Evolutionary conservation across 2,329 filamentous ascomycete species (phyloP).

Genomic region (Colletotrichum sojae): DNA sequence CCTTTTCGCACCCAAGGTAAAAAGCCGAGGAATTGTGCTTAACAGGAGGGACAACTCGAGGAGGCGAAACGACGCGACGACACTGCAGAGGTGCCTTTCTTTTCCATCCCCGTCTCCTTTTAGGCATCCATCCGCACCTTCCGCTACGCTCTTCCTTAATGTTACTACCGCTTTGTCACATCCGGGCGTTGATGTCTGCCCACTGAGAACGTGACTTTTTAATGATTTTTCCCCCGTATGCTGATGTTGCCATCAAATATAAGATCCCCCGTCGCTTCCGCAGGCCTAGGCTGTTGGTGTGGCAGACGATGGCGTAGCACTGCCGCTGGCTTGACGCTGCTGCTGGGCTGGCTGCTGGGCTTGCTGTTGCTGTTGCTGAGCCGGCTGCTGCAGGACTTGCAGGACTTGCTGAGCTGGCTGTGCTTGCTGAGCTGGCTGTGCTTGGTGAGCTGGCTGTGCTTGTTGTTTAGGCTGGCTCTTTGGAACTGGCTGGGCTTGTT

Average conservation of each 20-base stretch:
- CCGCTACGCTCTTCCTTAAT: conserved; percentile 2
- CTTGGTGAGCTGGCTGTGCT: conserved; percentile 30
- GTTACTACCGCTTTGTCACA: background rate
- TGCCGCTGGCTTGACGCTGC: conserved; percentile 55
- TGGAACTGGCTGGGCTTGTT: conserved; percentile 49
- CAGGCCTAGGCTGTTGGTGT: conserved; percentile 15
- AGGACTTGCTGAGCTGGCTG: conserved; percentile 42
- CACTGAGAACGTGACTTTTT: background rate
- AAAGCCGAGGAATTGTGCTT: too few relatives aligned
- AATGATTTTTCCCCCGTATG: background rate
- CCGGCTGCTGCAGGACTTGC: conserved; percentile 47
- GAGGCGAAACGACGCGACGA: conserved; percentile 35
- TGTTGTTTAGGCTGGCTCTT: conserved; percentile 44
- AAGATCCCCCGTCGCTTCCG: background rate
- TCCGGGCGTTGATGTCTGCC: background rate
- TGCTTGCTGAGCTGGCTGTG: conserved; percentile 49
- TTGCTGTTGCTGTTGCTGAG: conserved; percentile 45
- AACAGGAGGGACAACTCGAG: conserved; percentile 1
- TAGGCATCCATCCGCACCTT: conserved; percentile 20
- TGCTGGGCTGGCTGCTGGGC: conserved; percentile 41
- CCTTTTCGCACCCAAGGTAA: too few relatives aligned
- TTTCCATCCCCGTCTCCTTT: background rate
- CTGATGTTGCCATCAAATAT: background rate
- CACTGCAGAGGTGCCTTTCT: conserved; percentile 18
- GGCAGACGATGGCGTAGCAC: conserved; percentile 56